These are phyloP conservation scores for Lactifluus volemus DNA, from an alignment of 768 basidiomycete genomes.

Conservation along the genomic window DNA sequence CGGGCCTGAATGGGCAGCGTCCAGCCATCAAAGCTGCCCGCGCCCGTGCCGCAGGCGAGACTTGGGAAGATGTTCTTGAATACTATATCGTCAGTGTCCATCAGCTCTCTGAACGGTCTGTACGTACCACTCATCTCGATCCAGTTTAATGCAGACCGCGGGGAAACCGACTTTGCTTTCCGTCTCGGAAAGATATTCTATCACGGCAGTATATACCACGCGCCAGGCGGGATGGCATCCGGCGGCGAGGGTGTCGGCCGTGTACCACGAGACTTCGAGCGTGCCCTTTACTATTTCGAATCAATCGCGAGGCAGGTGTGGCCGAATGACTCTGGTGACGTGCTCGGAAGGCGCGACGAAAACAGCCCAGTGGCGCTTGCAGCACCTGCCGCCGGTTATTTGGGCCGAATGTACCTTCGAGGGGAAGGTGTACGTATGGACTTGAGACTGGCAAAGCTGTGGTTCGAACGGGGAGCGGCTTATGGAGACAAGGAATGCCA, in stretches of 20 bases:
- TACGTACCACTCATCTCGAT: slow-evolving; percentile 1
- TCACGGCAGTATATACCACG: slow-evolving; percentile 84
- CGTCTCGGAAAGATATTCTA: slow-evolving; percentile 95
- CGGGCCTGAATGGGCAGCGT: slow-evolving; percentile 59
- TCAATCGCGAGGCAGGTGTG: slow-evolving; percentile 78
- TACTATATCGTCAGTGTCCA: slow-evolving; percentile 64
- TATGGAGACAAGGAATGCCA: slow-evolving; percentile 81
- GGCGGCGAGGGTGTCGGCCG: slow-evolving; percentile 90
- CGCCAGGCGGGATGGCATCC: slow-evolving; percentile 70
- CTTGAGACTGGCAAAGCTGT: slow-evolving; percentile 70
- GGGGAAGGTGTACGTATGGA: slow-evolving; percentile 88
- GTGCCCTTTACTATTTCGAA: slow-evolving; percentile 78
- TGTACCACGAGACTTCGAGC: slow-evolving; percentile 68
- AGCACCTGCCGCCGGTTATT: slow-evolving; percentile 73
- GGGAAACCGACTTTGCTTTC: slow-evolving; percentile 82
- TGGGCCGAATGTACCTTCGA: slow-evolving; percentile 89
- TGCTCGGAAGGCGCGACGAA: slow-evolving; percentile 31
- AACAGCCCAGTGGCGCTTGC: slow-evolving; percentile 42
- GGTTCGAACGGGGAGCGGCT: slow-evolving; percentile 84
- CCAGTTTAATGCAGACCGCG: slow-evolving; percentile 92
- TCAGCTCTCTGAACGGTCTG: not conserved
- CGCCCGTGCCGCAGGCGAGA: slow-evolving; percentile 82
- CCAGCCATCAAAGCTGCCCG: slow-evolving; percentile 79
- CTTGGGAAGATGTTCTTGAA: slow-evolving; percentile 88
- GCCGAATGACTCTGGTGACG: slow-evolving; percentile 67